Base-by-base conservation (phyloP, 768 basidiomycete genomes). In the Tubosaeta sp. region DNA sequence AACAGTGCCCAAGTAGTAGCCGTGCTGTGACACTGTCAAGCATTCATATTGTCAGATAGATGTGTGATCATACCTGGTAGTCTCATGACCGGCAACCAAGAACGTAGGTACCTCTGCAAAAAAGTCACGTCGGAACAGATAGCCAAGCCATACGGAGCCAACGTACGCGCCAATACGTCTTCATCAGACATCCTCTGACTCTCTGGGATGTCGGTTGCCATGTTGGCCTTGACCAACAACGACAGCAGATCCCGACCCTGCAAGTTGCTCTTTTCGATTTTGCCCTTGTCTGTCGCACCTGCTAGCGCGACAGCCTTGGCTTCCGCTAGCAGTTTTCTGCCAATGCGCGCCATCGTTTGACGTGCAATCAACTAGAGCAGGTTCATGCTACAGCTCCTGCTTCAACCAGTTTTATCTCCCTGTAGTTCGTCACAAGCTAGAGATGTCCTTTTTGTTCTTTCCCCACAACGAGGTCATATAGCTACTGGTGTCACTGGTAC, bases 131-230 rank as follows among this genome's bases (percentile, higher is more conserved):
- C 19, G 25, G 32, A 22, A 33, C 5, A 12, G 29, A 17, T 17
- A 17, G n/a, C 5, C 16, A n/a, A n/a, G 16, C 0, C 14, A 11
- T 16, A 5, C 25, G 13, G 4, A 22, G 5, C 5, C 6, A 10
- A 64, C 81, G 53, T 55, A 85, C 76, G 79, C 2, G 72, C 71
- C 5, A 85, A 59, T 16, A 88, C 81, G 50, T 88, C 85, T 33
- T 76, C 76, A 51, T 88, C 86, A 1, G 76, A 75, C 70, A 88
- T 70, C 37, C 74, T 70, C 62, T 84, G 82, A 46, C 56, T 69
- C 6, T 77, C 76, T 0, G 79, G 75, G 5, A 85, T 54, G 58
- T 88, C 83, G 1, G 75, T 77, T 0, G 44, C 44, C 44, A 45
- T 45, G 31, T 45, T 45, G 31, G 44, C 44, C 44, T 45, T 45